These are phyloP conservation scores for Yarrowia sp. DNA, from an alignment of 805 yeast species.

Conservation along the genomic window DNA sequence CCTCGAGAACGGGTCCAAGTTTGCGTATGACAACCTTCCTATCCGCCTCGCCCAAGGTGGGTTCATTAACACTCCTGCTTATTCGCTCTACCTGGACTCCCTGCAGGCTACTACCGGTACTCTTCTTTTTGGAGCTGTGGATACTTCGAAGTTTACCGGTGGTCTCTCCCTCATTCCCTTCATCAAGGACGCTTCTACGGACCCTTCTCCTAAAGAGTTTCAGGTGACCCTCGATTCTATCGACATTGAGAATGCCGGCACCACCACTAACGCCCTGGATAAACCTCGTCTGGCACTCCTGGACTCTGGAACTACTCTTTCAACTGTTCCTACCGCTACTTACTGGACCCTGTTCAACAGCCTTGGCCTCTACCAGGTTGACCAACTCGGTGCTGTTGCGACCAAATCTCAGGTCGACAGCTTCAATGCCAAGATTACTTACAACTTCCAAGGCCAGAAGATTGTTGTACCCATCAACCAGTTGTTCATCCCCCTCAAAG, in stretches of 20 bases:
- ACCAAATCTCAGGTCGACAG: background rate
- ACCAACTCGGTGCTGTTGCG: background rate
- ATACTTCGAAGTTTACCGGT: constrained; percentile 64
- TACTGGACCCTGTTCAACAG: constrained; percentile 6
- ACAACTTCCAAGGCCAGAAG: constrained; percentile 26
- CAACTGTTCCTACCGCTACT: background rate
- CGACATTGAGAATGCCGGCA: constrained; percentile 45
- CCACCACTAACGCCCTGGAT: constrained; percentile 46
- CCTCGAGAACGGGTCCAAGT: background rate
- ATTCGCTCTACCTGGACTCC: constrained; percentile 58
- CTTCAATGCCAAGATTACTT: background rate
- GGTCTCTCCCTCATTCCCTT: constrained; percentile 48
- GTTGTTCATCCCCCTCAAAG: background rate
- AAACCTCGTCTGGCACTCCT: constrained; percentile 67
- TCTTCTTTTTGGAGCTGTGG: constrained; percentile 71
- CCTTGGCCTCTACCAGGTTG: constrained; percentile 29
- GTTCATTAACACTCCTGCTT: constrained; percentile 51
- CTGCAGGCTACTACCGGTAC: constrained; percentile 52
- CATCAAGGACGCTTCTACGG: constrained; percentile 23
- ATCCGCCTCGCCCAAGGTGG: constrained; percentile 51
- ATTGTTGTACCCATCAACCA: background rate
- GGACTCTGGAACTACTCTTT: constrained; percentile 21
- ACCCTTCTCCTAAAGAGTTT: background rate
- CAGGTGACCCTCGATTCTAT: constrained; percentile 32
- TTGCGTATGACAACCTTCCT: constrained; percentile 48